These are phyloP conservation scores for Ustilago loliicola DNA, from an alignment of 1,284 basidiomycete species.

Conservation along the genomic window DNA sequence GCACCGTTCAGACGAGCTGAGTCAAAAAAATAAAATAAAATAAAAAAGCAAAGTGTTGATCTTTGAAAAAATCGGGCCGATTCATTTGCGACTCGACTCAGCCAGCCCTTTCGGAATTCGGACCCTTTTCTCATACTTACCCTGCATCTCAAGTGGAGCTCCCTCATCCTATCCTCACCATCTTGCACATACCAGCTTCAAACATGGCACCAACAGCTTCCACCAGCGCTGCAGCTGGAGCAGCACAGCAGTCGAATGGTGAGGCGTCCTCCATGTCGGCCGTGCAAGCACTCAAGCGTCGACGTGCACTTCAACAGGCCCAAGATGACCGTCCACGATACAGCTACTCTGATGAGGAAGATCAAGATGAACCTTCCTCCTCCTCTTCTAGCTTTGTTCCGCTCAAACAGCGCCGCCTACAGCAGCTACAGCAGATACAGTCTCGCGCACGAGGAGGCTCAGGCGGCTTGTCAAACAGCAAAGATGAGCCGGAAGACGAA, in stretches of 20 bases:
- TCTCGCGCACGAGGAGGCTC: constrained; percentile 18
- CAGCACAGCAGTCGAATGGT: neutral
- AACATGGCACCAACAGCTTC: constrained; percentile 37
- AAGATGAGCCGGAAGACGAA: constrained; percentile 21
- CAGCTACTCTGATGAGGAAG: constrained; percentile 65
- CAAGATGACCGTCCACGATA: constrained; percentile 49
- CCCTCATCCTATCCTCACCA: neutral
- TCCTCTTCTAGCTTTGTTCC: constrained; percentile 82
- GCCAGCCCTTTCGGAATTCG: constrained; percentile 21
- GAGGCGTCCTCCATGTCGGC: constrained; percentile 30
- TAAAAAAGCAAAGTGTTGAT: constrained; percentile 36
- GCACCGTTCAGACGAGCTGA: neutral
- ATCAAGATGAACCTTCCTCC: constrained; percentile 75
- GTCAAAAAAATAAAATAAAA: too few relatives aligned
- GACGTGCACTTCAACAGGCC: constrained; percentile 37
- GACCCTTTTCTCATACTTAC: neutral
- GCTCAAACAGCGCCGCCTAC: constrained; percentile 84
- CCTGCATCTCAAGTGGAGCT: constrained; percentile 5
- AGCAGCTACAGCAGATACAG: constrained; percentile 77
- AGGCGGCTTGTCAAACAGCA: neutral
- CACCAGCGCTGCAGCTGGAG: neutral
- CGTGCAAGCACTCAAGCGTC: constrained; percentile 47
- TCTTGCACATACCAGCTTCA: neutral
- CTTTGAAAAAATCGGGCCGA: constrained; percentile 8
- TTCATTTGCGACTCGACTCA: neutral